Evolutionary conservation across 768 basidiomycete genomes (phyloP).

Genomic region (Panaeolus papilionaceus): DNA sequence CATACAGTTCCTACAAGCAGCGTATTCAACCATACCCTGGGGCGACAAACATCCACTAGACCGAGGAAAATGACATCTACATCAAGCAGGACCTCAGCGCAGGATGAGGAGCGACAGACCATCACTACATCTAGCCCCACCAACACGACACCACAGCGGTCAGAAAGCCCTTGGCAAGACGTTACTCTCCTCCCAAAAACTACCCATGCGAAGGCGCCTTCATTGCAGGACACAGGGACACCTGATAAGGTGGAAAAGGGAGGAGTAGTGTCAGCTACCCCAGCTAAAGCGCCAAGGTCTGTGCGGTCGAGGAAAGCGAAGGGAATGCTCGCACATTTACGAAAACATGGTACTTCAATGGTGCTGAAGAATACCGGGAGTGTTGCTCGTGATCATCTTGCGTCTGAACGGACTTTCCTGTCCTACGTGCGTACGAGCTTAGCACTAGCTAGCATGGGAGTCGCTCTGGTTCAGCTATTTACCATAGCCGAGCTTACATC

Average conservation of each 20-base stretch:
- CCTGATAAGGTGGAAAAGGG: background rate
- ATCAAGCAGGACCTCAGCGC: background rate
- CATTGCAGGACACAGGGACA: background rate
- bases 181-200: background rate
- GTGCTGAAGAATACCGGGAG: constrained; percentile 64
- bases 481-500: constrained; percentile 30
- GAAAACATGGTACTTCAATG: constrained; percentile 28
- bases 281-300: background rate
- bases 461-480: constrained; percentile 42
- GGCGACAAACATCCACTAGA: background rate
- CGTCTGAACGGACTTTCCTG: constrained; percentile 67
- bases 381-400: constrained; percentile 69
- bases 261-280: background rate
- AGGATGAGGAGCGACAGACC: background rate
- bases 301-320: background rate
- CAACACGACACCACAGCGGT: background rate
- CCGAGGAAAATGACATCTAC: background rate
- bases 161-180: constrained; percentile 9
- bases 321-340: background rate
- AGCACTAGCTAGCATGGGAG: constrained; percentile 61
- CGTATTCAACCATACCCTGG: background rate
- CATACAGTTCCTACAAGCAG: background rate
- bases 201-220: background rate
- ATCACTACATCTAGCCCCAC: background rate
- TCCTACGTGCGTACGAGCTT: constrained; percentile 72